Conservation (phyloP, 192 early-diverging fungal genomes). For the Backusella circina region DNA sequence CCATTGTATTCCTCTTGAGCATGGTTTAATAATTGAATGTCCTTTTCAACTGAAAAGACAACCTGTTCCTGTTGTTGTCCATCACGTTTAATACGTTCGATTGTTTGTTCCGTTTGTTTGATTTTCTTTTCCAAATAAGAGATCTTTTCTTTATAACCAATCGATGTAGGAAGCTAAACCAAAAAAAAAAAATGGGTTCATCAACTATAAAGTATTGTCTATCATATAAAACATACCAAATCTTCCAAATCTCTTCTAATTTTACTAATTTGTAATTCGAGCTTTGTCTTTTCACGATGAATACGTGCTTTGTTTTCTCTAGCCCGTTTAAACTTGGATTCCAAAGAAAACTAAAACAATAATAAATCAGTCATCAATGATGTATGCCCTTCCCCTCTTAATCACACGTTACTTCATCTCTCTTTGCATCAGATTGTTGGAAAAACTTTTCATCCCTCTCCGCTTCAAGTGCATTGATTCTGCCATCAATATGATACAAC, state of each 20-base stretch:
- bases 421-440: background rate
- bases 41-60: slow-evolving; percentile 9
- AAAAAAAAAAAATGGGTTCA: no score
- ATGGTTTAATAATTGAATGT: slow-evolving; percentile 3
- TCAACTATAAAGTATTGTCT: no score
- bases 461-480: slow-evolving; percentile 53
- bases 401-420: background rate
- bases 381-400: background rate
- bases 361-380: no score
- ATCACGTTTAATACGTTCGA: slow-evolving; percentile 47
- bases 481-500: slow-evolving; percentile 82
- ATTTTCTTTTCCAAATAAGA: slow-evolving; percentile 67
- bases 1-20: slow-evolving; percentile 7
- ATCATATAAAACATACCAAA: slow-evolving; percentile 42
- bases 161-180: slow-evolving; percentile 60
- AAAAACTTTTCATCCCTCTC: slow-evolving; percentile 43
- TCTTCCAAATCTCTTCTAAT: slow-evolving; percentile 72
- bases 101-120: slow-evolving; percentile 55
- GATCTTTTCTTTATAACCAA: slow-evolving; percentile 73
- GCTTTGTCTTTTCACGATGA: slow-evolving; percentile 65
- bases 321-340: slow-evolving; percentile 57
- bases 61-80: slow-evolving; percentile 46
- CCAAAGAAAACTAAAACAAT: slow-evolving; percentile 33
- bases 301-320: slow-evolving; percentile 72
- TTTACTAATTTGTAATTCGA: slow-evolving; percentile 73